phyloP scores from a whole-genome alignment of 2,329 filamentous ascomycete genomes.

The Pseudocercospora crystallina region DNA sequence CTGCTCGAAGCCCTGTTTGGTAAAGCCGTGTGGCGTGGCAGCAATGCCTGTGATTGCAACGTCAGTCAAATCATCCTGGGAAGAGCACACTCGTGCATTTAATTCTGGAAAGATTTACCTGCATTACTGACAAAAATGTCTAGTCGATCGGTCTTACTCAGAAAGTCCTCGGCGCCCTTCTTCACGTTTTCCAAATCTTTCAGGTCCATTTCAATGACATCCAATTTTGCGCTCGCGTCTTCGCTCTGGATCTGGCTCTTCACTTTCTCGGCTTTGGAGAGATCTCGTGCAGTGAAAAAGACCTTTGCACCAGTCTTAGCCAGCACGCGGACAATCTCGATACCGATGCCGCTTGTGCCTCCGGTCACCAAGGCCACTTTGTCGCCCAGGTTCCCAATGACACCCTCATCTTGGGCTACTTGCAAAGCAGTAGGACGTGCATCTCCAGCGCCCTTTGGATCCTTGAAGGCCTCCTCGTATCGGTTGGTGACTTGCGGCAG shows the following conservation, averaged over 20 bases:
- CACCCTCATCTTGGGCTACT: constrained; percentile 19
- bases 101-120: background rate
- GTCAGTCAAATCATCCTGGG: no score
- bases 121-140: constrained; percentile 22
- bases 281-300: constrained; percentile 43
- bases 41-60: constrained; percentile 42
- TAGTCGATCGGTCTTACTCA: constrained; percentile 17
- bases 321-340: constrained; percentile 45
- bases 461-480: constrained; percentile 2
- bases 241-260: constrained; percentile 16
- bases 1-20: constrained; percentile 49
- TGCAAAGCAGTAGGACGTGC: constrained; percentile 22
- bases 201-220: constrained; percentile 30
- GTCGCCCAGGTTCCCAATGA: constrained; percentile 29
- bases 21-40: constrained; percentile 37
- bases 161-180: constrained; percentile 28
- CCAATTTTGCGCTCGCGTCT: constrained; percentile 35
- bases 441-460: constrained; percentile 3
- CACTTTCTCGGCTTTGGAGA: constrained; percentile 31
- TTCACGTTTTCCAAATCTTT: constrained; percentile 34
- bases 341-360: constrained; percentile 43
- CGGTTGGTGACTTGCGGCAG: constrained; percentile 1
- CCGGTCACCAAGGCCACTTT: constrained; percentile 45
- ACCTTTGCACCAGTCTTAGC: constrained; percentile 44
- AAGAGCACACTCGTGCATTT: no score